Evolutionary conservation across 116 monocot species (phyloP), one percentile per base, ranked within the genome.

Genomic region (Cymodocea nodosa): DNA sequence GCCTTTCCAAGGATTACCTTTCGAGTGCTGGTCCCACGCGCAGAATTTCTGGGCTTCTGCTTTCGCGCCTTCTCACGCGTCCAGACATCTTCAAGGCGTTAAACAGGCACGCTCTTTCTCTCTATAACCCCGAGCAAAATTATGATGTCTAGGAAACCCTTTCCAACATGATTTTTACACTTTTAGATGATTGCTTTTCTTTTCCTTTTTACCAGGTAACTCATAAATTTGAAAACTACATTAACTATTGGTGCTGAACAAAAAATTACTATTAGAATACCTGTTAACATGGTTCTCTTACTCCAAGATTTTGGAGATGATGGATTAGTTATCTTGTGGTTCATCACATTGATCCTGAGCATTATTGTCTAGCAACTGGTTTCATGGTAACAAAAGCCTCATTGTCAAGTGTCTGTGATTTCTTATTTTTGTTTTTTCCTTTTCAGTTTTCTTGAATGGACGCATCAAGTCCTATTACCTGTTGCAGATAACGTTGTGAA

Each of bases 21-120:
- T 77, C 84, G 34, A 89, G 64, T 84, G 85, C 98, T 64, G 98
- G 98, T 68, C 98, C 98, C 25, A 98, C 86, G 98, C 76, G 92
- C 6, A 92, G 78, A 62, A 86, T 98, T 40, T 78, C 98, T 71
- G 92, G 89, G 18, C 73, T 98, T 35, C 54, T 98, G 51, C 92
- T 98, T 54, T 89, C 98, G 52, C 80, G 89, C 79, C 92, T 98
- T 78, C 72, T 98, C 39, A 98, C 98, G 37, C 98, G 98, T 74
- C 92, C 82, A 60, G 98, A 98, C 59, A 98, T 92, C 92, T 36
- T 74, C 64, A 80, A 62, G 19, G 77, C 80, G 64, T 92, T 92
- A 64, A 69, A 12, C 70, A 98, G 92, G 98, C 92, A 12, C 9
- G 7, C 74, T 7, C n/a, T 48, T 34, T 66, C 51, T 15, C 19